Evolutionary conservation across 2,329 filamentous ascomycete genomes (phyloP).

Genomic region (Emydomyces testavorans): DNA sequence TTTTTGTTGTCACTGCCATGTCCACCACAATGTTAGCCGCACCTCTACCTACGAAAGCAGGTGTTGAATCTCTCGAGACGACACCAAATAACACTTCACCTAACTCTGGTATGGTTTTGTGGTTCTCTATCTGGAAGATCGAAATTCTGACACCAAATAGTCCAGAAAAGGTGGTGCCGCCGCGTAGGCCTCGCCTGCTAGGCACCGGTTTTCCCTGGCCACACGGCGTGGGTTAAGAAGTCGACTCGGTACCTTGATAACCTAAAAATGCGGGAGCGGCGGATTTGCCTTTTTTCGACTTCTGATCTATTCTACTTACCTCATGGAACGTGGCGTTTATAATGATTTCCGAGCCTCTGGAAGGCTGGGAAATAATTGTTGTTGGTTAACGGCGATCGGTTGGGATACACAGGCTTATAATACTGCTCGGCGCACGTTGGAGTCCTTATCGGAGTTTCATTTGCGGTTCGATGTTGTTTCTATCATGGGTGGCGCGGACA

Average conservation of each 20-base stretch:
- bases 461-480: too few relatives aligned
- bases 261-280: too few relatives aligned
- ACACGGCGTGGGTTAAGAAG: neutral
- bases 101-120: neutral
- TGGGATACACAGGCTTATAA: too few relatives aligned
- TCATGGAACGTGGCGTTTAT: too few relatives aligned
- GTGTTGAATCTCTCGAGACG: slow-evolving; percentile 3
- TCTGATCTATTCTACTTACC: too few relatives aligned
- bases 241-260: neutral
- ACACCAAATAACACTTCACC: neutral
- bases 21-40: slow-evolving; percentile 24
- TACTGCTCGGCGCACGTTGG: too few relatives aligned
- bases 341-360: too few relatives aligned
- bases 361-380: too few relatives aligned
- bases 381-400: too few relatives aligned
- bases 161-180: slow-evolving; percentile 25
- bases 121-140: slow-evolving; percentile 18
- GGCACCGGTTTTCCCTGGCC: slow-evolving; percentile 5
- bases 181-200: slow-evolving; percentile 32
- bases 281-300: too few relatives aligned
- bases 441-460: too few relatives aligned
- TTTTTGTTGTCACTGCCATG: slow-evolving; percentile 34
- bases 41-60: slow-evolving; percentile 14
- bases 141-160: slow-evolving; percentile 22
- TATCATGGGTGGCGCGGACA: too few relatives aligned